These are phyloP conservation scores for Favolaschia claudopus DNA, from an alignment of 768 basidiomycete species.

Conservation along the genomic window DNA sequence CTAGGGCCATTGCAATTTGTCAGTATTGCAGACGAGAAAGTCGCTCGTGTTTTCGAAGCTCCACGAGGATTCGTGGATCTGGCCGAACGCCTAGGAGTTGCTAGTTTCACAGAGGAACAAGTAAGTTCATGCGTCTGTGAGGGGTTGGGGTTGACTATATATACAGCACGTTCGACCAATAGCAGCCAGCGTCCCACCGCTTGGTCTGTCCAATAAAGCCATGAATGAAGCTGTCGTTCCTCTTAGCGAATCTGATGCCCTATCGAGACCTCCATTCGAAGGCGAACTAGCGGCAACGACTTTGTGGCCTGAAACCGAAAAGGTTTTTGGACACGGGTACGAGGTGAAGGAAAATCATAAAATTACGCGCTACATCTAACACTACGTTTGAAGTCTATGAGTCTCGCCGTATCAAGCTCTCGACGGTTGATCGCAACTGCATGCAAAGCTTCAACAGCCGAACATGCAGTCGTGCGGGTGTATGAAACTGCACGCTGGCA, in stretches of 20 bases:
- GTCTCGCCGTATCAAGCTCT: conserved; percentile 77
- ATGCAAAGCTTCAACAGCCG: conserved; percentile 86
- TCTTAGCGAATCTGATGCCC: conserved; percentile 1
- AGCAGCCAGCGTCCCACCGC: conserved; percentile 90
- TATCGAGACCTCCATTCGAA: conserved; percentile 75
- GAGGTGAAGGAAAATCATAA: conserved; percentile 60
- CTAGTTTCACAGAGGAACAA: conserved; percentile 55
- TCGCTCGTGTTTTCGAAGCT: conserved; percentile 92
- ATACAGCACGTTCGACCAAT: conserved; percentile 67
- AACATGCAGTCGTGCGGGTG: conserved; percentile 90
- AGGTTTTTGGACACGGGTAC: conserved; percentile 97
- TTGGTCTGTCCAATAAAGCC: conserved; percentile 95
- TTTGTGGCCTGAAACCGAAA: conserved; percentile 96
- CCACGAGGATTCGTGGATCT: conserved; percentile 79
- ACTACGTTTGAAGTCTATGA: conserved; percentile 66
- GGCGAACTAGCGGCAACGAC: conserved; percentile 88
- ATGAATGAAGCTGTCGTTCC: conserved; percentile 51
- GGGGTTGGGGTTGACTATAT: too few relatives aligned
- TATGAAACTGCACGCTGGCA: conserved; percentile 79
- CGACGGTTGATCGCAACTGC: conserved; percentile 82
- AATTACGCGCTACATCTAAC: background rate
- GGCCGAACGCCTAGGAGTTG: conserved; percentile 58
- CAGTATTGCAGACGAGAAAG: conserved; percentile 96
- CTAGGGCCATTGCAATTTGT: conserved; percentile 80
- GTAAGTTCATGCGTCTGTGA: too few relatives aligned